Base-by-base conservation (phyloP, 1,284 basidiomycete species). In the Apiotrichum sp. region DNA sequence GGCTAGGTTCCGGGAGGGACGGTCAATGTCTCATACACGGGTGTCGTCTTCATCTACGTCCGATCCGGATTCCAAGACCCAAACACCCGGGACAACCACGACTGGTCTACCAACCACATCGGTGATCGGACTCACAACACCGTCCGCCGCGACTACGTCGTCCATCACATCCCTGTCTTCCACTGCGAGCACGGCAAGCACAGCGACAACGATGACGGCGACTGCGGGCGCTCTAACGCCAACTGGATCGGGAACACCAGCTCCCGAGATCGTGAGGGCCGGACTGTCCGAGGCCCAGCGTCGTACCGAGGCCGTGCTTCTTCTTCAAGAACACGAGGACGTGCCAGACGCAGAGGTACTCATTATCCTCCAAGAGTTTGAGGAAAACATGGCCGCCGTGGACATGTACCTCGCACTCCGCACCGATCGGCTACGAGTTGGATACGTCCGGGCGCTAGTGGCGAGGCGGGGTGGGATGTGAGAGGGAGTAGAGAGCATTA, bases 401-500 rank as follows among this genome's bases (percentile, higher is more conserved):
- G 70, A 72, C 59, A 68, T 64, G 34, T 73, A 71, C 57, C 58
- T 73, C 35, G 72, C 70, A 1, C 65, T 54, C 52, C 62, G 49
- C 54, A 58, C 45, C 62, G 64, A 48, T 6, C 41, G 39, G 13
- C 47, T 52, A 32, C 53, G 47, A 11, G 8, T 36, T 9, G 35
- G 35, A 4, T 48, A 48, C 47, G 35, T 48, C 47, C 22, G 31
- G 35, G 29, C 22, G 9, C 47, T 48, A 1, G 14, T 48, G 7
- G 35, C 34, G 16, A 34, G 47, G 9, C 36, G 35, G 3, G 44
- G 29, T 22, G 22, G 22, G 22, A 22, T 22, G 22, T 22, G 22
- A 22, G 22, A 22, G 22, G 22, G 22, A 22, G 22, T 22, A 22
- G 22, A 22, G 22, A 22, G 22, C 22, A 22, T 22, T 22, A 22